Evolutionary conservation across 139 green algal genomes (phyloP).

Genomic region (Asterochloris sp.): DNA sequence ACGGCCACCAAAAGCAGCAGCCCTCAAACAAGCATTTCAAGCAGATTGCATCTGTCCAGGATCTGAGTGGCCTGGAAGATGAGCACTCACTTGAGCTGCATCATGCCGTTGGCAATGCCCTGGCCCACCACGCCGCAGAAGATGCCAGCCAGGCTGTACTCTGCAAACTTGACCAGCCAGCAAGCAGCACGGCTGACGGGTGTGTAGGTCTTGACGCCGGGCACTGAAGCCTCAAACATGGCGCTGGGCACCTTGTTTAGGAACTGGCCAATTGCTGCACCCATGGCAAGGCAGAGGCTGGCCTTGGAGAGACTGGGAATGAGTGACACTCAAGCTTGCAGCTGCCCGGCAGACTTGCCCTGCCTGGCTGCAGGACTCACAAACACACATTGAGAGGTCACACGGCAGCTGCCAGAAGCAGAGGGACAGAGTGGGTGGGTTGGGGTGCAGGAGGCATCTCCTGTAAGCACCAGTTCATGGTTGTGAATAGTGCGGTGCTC

Average conservation of each 20-base stretch:
- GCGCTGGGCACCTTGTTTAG: constrained; percentile 58
- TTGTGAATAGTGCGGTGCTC: too few relatives aligned
- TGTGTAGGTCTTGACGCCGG: constrained; percentile 52
- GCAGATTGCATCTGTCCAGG: neutral
- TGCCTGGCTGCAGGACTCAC: too few relatives aligned
- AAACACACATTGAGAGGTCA: too few relatives aligned
- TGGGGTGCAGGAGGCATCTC: too few relatives aligned
- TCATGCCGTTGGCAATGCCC: constrained; percentile 84
- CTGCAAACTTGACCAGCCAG: constrained; percentile 72
- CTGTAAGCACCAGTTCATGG: too few relatives aligned
- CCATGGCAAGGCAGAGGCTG: neutral
- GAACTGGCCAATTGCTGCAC: constrained; percentile 31
- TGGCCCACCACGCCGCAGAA: constrained; percentile 88
- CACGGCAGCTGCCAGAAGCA: too few relatives aligned
- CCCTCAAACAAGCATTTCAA: neutral
- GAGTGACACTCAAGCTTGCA: too few relatives aligned
- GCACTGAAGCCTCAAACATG: constrained; percentile 67
- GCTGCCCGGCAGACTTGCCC: too few relatives aligned
- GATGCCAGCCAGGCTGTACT: constrained; percentile 89
- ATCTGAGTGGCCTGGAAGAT: neutral
- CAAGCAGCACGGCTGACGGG: constrained; percentile 51
- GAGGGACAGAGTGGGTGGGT: too few relatives aligned
- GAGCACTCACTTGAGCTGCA: constrained; percentile 65
- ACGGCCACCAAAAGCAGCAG: constrained; percentile 2
- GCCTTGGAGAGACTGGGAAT: too few relatives aligned